Evolutionary conservation across 345 rosid genomes (phyloP).

Genomic region (Murraya paniculata): DNA sequence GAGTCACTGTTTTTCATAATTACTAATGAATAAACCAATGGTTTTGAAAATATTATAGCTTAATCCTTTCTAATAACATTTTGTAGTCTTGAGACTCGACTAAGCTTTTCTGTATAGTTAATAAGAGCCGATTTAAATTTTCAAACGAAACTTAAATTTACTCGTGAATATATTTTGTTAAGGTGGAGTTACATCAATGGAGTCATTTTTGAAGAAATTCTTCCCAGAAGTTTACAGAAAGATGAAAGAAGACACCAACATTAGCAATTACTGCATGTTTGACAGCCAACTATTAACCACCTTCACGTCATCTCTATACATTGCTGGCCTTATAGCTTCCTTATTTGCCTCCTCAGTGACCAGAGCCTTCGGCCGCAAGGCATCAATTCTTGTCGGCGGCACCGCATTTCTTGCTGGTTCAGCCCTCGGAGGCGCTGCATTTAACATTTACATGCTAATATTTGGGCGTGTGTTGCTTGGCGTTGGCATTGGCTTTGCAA

Average conservation of each 20-base stretch:
- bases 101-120: no score
- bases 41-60: no score
- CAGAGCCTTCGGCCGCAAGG: slow-evolving; percentile 56
- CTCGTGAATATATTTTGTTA: background rate
- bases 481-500: slow-evolving; percentile 68
- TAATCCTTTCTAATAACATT: no score
- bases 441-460: slow-evolving; percentile 55
- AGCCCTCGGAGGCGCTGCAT: slow-evolving; percentile 55
- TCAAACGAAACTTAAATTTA: no score
- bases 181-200: slow-evolving; percentile 35
- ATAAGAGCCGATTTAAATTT: no score
- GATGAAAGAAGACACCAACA: slow-evolving; percentile 19
- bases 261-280: slow-evolving; percentile 49
- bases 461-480: slow-evolving; percentile 71
- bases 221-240: slow-evolving; percentile 43
- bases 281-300: slow-evolving; percentile 35
- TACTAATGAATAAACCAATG: no score
- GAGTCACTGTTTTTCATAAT: no score
- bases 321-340: slow-evolving; percentile 60
- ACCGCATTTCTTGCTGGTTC: slow-evolving; percentile 59
- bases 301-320: slow-evolving; percentile 58
- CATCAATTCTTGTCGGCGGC: slow-evolving; percentile 60
- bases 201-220: slow-evolving; percentile 35
- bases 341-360: slow-evolving; percentile 60
- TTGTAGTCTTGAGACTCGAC: no score